Conservation (phyloP, 2,329 filamentous ascomycete genomes). For the Aspergillus sp. region DNA sequence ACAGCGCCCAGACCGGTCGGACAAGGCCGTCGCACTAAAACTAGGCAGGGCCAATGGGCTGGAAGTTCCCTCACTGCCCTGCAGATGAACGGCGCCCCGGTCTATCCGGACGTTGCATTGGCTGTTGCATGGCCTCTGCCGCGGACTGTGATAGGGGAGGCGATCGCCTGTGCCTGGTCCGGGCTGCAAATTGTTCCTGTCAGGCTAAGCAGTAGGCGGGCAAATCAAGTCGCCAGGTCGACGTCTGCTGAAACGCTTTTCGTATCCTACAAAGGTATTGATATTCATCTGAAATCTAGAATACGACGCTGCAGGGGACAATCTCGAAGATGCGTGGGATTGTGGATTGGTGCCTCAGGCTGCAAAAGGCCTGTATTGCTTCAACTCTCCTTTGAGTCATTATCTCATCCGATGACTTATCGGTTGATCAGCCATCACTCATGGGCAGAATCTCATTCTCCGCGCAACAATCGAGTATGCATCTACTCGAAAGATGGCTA, state of each 20-base stretch:
- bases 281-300: too few species aligned
- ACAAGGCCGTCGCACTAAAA: background rate
- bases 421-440: background rate
- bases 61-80: slow-evolving; percentile 1
- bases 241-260: background rate
- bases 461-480: background rate
- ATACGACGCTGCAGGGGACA: too few species aligned
- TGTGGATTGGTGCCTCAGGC: background rate
- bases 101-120: slow-evolving; percentile 23
- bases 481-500: background rate
- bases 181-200: slow-evolving; percentile 9
- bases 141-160: slow-evolving; percentile 7
- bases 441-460: background rate
- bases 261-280: too few species aligned
- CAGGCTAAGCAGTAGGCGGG: background rate
- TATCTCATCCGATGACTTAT: background rate
- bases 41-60: slow-evolving; percentile 15
- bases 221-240: background rate
- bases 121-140: background rate
- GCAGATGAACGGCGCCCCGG: slow-evolving; percentile 1
- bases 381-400: background rate
- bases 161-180: background rate
- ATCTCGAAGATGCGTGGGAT: background rate
- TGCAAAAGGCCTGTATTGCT: background rate
- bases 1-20: background rate